These are phyloP conservation scores for Calonectria hongkongensis DNA, from an alignment of 2,329 filamentous ascomycete species.

Conservation along the genomic window DNA sequence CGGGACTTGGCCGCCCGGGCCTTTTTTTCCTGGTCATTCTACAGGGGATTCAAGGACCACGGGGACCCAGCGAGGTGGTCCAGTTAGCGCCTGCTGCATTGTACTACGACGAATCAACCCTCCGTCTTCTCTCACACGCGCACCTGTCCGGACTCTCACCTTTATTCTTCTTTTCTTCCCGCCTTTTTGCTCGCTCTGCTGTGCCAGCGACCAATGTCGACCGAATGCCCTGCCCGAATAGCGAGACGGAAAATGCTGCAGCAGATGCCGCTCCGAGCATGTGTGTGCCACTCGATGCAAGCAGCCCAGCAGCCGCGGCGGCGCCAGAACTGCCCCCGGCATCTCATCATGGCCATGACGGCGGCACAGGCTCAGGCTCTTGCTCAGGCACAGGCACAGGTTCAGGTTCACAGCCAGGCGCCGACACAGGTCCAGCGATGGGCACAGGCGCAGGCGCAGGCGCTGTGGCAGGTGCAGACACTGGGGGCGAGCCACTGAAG, in stretches of 20 bases:
- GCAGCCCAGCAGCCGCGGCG: slow-evolving; percentile 36
- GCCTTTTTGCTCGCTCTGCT: slow-evolving; percentile 32
- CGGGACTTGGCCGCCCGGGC: slow-evolving; percentile 28
- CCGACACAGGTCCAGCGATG: neutral
- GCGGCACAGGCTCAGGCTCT: slow-evolving; percentile 10
- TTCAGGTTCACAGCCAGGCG: neutral
- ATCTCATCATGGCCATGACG: slow-evolving; percentile 13
- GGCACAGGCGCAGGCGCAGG: slow-evolving; percentile 15
- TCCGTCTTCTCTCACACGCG: slow-evolving; percentile 50
- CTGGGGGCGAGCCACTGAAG: slow-evolving; percentile 29
- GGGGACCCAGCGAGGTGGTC: slow-evolving; percentile 32
- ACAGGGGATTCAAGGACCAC: slow-evolving; percentile 34
- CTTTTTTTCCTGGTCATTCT: slow-evolving; percentile 25
- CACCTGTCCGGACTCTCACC: slow-evolving; percentile 43
- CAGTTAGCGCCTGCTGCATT: slow-evolving; percentile 29
- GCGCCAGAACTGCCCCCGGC: slow-evolving; percentile 22
- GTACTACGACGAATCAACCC: slow-evolving; percentile 55
- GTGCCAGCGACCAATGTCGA: slow-evolving; percentile 67
- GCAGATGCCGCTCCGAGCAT: slow-evolving; percentile 66
- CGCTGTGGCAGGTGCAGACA: slow-evolving; percentile 2
- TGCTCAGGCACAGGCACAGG: slow-evolving; percentile 8
- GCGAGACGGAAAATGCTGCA: slow-evolving; percentile 74
- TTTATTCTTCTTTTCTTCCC: slow-evolving; percentile 30
- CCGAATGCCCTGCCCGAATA: slow-evolving; percentile 74
- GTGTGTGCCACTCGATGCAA: slow-evolving; percentile 48